Base-by-base conservation (phyloP, 1,139 yeast species). In the Blastobotrys persicus region DNA sequence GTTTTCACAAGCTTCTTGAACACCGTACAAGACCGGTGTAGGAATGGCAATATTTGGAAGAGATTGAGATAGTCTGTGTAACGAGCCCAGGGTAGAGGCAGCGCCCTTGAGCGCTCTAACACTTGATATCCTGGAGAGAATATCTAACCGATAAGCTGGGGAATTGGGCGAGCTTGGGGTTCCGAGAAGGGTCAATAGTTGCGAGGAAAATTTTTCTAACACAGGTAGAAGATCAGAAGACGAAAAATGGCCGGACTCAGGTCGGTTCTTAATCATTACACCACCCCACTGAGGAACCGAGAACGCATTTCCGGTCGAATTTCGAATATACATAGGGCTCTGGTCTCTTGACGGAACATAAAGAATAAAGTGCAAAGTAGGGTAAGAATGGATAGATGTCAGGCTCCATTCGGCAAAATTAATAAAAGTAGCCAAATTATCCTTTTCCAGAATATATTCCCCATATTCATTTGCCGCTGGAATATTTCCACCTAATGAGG, bases 271-370 rank as follows among this genome's bases (percentile, higher is more conserved):
- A 55, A 60, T 63, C 46, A 51, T 59, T 12, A 73, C 70, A 1
- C 76, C 75, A n/a, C 98, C 98, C 95, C 96, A 91, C 68, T 88
- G 96, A 5, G 97, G 95, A 31, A 91, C 79, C 47, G 87, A 67
- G 62, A 86, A 91, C 40, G 92, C 81, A 60, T 85, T 80, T 47
- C 88, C 76, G 1, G 56, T 54, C 0, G 85, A 77, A 48, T 73
- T 68, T 47, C 71, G 76, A 48, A 72, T 64, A 7, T 43, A 39
- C 56, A 73, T 56, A 1, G 84, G 85, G 13, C 72, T 66, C 17
- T 69, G 70, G 14, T 72, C 68, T 33, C 69, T 62, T 34, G 78
- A 73, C 0, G 94, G 89, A 50, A 83, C 75, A 59, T 81, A 87
- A 1, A 84, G 66, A 31, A 86, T 72, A 59, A 87, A 84, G 65